Evolutionary conservation across 1,139 yeast genomes (phyloP), one percentile per base, ranked within the genome.

Genomic region (Candida mesenterica): DNA sequence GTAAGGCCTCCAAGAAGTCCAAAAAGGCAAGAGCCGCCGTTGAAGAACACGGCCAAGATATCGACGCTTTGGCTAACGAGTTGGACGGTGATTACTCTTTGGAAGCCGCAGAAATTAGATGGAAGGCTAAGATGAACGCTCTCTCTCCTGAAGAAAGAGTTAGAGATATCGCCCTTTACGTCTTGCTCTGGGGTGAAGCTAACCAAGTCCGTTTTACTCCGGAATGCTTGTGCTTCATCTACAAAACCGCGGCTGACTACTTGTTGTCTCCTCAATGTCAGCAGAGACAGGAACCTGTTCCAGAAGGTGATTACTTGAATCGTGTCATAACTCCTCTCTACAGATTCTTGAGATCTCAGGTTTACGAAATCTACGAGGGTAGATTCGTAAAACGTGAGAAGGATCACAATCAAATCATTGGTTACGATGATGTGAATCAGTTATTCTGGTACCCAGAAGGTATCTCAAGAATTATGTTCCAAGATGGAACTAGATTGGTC

Each of bases 361-460:
- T 92, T 41, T 92, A 90, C 58, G 97, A 92, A 67, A 81, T 92
- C 50, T 75, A 82, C 50, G 96, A 90, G 50, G 97, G 97, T 44
- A 86, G 94, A 66, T 94, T 83, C 55, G 94, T 92, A 52, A 94
- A 94, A 70, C 90, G 99, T 63, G 98, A 92, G 74, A 85, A 77
- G 55, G 98, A 92, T 65, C 98, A 94, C 70, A 85, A 89, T 71
- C 77, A 85, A 59, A 78, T 92, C 49, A 82, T 92, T 57, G 98
- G 98, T 63, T 92, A 92, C 62, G 99, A 92, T 71, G 98, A 94
- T 72, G 95, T 92, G 43, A 92, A 94, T 67, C 99, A 94, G 72
- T 77, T 92, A 53, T 92, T 92, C 69, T 92, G 99, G 98, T 94
- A 92, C 67, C 97, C 98, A 30, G 97, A 92, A 68, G 99, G 98